A percentile compares a stretch with the other conserved stretches of the same genome.
Evolutionary conservation across 805 yeast genomes (phyloP).

Genomic region (Metschnikowia santaceciliae): DNA sequence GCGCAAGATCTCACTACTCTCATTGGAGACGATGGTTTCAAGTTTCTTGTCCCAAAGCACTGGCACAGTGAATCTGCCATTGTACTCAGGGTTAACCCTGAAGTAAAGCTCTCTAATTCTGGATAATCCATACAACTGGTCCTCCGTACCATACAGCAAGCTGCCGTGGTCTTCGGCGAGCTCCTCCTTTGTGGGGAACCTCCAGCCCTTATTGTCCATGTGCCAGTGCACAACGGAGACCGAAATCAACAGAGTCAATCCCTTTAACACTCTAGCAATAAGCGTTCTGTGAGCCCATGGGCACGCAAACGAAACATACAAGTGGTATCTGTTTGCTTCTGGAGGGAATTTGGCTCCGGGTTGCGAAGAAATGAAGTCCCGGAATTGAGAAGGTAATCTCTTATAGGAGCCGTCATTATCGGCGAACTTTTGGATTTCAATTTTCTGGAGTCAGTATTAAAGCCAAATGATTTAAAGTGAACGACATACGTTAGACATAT

Average conservation of each 20-base stretch:
- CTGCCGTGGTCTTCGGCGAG: conserved; percentile 48
- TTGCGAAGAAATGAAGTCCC: conserved; percentile 56
- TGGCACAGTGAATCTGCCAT: conserved; percentile 88
- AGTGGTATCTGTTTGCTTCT: conserved; percentile 77
- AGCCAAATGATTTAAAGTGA: neutral
- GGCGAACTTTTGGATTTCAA: conserved; percentile 48
- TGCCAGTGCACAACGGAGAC: conserved; percentile 88
- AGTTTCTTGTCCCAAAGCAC: conserved; percentile 86
- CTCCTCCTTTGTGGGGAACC: conserved; percentile 56
- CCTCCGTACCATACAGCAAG: conserved; percentile 34
- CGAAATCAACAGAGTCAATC: conserved; percentile 53
- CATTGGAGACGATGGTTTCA: conserved; percentile 84
- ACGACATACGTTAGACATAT: conserved; percentile 4
- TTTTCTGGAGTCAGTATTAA: conserved; percentile 17
- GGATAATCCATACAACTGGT: conserved; percentile 50
- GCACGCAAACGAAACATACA: conserved; percentile 84
- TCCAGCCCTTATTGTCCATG: conserved; percentile 87
- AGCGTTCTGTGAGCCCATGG: conserved; percentile 95
- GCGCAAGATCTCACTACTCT: conserved; percentile 84
- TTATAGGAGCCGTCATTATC: conserved; percentile 52
- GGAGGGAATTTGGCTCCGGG: conserved; percentile 65
- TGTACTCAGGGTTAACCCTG: conserved; percentile 70
- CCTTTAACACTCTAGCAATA: conserved; percentile 70
- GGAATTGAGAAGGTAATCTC: conserved; percentile 53
- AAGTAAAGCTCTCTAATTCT: conserved; percentile 69